Evolutionary conservation across 768 basidiomycete genomes (phyloP).

Genomic region (Suillus luteus): DNA sequence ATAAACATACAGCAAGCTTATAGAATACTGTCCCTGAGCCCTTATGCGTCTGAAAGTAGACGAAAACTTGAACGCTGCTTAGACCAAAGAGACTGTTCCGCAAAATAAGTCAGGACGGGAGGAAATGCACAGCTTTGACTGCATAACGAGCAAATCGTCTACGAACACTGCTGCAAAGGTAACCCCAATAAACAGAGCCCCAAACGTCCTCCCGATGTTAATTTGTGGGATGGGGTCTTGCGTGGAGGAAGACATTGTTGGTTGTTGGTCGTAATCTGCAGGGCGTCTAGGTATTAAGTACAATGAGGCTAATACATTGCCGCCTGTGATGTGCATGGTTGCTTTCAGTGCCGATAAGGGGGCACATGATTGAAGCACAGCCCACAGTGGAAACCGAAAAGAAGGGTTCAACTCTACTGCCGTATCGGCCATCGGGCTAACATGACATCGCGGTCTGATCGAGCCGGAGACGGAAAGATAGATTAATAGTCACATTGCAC

Average conservation of each 20-base stretch:
- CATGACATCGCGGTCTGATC: neutral
- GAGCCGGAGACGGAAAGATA: neutral
- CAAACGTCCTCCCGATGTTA: neutral
- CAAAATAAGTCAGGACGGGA: neutral
- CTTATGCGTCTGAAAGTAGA: neutral
- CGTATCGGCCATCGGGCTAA: neutral
- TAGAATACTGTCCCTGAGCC: neutral
- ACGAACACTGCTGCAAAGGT: constrained; percentile 2
- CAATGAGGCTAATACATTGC: neutral
- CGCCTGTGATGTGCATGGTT: neutral
- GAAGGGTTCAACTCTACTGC: neutral
- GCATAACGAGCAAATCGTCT: neutral
- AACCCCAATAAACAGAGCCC: constrained; percentile 5
- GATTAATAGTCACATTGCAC: neutral
- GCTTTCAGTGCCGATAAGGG: neutral
- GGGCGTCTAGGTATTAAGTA: neutral
- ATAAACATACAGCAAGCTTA: neutral
- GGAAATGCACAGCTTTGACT: neutral
- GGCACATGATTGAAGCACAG: neutral
- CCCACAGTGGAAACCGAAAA: too few species aligned
- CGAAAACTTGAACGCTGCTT: neutral
- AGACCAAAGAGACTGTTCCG: constrained; percentile 4
- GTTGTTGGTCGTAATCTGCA: neutral
- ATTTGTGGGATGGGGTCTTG: neutral
- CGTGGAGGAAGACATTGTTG: neutral